Conservation (phyloP, 306 rosid genomes). For the Quercus wislizeni region DNA sequence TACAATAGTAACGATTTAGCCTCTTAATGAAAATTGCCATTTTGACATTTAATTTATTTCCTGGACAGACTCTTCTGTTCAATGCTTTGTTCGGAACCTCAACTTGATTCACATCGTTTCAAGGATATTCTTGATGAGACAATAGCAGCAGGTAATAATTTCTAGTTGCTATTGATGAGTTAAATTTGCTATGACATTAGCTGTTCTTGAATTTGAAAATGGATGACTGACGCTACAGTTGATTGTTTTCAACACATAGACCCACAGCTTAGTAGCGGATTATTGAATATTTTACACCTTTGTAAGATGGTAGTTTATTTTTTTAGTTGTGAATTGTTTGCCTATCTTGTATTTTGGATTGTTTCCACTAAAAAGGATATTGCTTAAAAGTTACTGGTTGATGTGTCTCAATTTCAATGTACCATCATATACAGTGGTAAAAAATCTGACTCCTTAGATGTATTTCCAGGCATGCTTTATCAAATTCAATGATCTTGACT, state of each 20-base stretch:
- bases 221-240: background rate
- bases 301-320: too few relatives aligned
- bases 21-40: constrained; percentile 6
- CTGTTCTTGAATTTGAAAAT: constrained; percentile 6
- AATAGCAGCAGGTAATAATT: constrained; percentile 61
- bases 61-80: constrained; percentile 80
- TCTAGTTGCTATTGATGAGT: constrained; percentile 10
- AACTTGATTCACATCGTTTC: constrained; percentile 81
- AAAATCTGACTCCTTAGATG: background rate
- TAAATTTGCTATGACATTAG: background rate
- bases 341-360: background rate
- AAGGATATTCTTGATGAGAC: constrained; percentile 77
- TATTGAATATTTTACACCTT: too few relatives aligned
- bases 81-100: constrained; percentile 92
- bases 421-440: background rate
- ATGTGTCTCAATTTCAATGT: background rate
- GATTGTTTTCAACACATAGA: background rate
- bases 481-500: constrained; percentile 6
- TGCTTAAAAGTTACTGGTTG: background rate
- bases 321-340: background rate
- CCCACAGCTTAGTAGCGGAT: background rate
- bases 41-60: constrained; percentile 18
- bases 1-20: constrained; percentile 20
- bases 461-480: constrained; percentile 19
- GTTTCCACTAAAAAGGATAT: background rate